A percentile compares a stretch with the other conserved stretches of the same genome.
Evolutionary conservation across 2,329 filamentous ascomycete genomes (phyloP).

Genomic region (Fusarium protoensiforme): DNA sequence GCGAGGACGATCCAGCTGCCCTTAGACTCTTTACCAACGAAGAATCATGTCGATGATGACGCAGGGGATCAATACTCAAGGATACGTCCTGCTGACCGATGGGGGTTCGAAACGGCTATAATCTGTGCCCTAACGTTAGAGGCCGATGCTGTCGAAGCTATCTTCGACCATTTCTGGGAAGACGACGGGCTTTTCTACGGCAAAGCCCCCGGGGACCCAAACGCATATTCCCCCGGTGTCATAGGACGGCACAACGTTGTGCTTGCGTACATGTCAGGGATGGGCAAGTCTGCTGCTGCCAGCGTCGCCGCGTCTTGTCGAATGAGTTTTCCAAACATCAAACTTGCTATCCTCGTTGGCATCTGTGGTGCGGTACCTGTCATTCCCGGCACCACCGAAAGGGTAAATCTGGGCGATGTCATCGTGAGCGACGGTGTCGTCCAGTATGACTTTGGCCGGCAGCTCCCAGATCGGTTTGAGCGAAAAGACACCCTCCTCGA

Average conservation of each 20-base stretch:
- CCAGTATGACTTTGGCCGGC: not conserved
- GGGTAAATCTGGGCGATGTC: not conserved
- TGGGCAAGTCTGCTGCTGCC: not conserved
- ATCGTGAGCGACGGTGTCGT: not conserved
- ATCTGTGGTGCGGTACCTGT: not conserved
- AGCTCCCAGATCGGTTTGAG: rapidly evolving
- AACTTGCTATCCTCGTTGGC: not conserved
- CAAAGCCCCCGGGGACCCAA: not conserved
- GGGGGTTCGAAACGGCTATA: conserved; percentile 9
- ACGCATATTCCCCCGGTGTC: not conserved
- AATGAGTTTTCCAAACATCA: not conserved
- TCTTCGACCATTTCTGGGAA: conserved; percentile 9
- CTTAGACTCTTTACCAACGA: no score
- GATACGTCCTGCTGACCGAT: not conserved
- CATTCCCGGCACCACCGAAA: rapidly evolving
- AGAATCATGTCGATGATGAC: no score
- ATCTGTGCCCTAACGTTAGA: not conserved
- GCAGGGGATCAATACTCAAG: no score
- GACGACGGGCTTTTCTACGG: not conserved
- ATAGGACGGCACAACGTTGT: not conserved
- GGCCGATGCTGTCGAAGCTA: not conserved
- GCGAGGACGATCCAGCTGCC: no score
- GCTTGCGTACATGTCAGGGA: not conserved
- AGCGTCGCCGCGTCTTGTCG: not conserved
- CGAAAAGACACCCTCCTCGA: not conserved